A percentile compares a stretch with the other conserved stretches of the same genome.
phyloP scores from a whole-genome alignment of 2,329 filamentous ascomycete genomes.

The Talaromyces atroroseus region DNA sequence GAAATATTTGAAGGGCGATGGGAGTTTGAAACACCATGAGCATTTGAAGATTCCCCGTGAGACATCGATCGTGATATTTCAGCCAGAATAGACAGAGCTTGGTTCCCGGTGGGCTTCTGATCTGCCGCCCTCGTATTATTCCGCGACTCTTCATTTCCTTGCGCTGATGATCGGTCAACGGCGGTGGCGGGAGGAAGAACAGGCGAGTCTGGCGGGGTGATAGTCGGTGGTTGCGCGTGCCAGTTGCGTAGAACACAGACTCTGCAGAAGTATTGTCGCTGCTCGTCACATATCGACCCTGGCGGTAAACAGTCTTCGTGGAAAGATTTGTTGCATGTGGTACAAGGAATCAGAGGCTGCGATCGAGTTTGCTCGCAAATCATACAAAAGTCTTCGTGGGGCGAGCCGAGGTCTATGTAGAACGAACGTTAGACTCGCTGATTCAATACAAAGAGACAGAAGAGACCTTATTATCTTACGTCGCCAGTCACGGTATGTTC shows the following conservation, averaged over 20 bases:
- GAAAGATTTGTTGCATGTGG: conserved; percentile 9
- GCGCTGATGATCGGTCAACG: neutral
- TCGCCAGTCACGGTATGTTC: conserved; percentile 13
- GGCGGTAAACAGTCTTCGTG: conserved; percentile 12
- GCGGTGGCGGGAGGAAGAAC: neutral
- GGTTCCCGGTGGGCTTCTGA: neutral
- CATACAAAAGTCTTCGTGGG: conserved; percentile 13
- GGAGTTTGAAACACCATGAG: neutral
- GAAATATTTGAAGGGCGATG: neutral
- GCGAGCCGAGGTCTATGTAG: conserved; percentile 10
- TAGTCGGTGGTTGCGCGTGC: conserved; percentile 12
- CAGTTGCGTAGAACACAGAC: conserved; percentile 13
- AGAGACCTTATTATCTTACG: neutral
- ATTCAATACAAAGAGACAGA: neutral
- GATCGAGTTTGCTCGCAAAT: conserved; percentile 8
- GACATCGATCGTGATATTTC: conserved; percentile 13
- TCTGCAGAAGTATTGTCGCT: conserved; percentile 10
- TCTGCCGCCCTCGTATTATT: neutral
- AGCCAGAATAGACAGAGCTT: conserved; percentile 12
- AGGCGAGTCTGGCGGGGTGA: conserved; percentile 15
- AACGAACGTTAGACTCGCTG: neutral
- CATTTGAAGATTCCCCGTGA: neutral
- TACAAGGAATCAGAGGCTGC: conserved; percentile 8
- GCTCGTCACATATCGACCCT: conserved; percentile 2
- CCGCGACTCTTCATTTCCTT: neutral